Percentiles rank a stretch among this genome's conserved stretches.
phyloP scores from a whole-genome alignment of 116 monocot species.

The Thalassia testudinum region DNA sequence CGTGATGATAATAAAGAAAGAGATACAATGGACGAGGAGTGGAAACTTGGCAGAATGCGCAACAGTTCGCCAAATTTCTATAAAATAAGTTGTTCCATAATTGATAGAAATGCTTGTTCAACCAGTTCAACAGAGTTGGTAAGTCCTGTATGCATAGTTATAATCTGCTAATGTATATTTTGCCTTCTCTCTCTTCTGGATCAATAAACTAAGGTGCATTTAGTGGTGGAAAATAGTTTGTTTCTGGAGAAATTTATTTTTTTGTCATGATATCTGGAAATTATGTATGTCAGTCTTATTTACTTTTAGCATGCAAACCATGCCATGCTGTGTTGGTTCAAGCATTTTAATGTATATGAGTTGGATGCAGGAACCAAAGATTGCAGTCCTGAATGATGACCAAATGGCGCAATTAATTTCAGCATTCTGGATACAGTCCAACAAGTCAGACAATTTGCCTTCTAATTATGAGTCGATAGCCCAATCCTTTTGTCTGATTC shows the following conservation, averaged over 20 bases:
- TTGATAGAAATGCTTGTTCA: conserved; percentile 32
- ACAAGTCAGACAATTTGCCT: conserved; percentile 71
- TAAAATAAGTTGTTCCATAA: conserved; percentile 45
- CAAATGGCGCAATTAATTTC: conserved; percentile 57
- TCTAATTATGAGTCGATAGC: conserved; percentile 89
- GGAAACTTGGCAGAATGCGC: conserved; percentile 21
- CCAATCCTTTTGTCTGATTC: conserved; percentile 64
- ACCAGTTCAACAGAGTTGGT: conserved; percentile 25
- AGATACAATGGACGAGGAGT: conserved; percentile 27
- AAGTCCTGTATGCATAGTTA: conserved; percentile 11
- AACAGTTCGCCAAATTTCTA: conserved; percentile 52
- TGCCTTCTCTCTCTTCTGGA: not conserved
- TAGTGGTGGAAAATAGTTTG: too few species aligned
- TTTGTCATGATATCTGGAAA: too few species aligned
- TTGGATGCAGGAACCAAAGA: conserved; percentile 37
- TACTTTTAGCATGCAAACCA: too few species aligned
- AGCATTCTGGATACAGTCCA: conserved; percentile 83
- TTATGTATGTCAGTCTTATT: too few species aligned
- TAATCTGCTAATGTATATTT: not conserved
- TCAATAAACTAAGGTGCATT: not conserved
- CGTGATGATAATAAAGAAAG: conserved; percentile 25
- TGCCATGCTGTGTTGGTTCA: too few species aligned
- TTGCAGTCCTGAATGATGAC: conserved; percentile 67
- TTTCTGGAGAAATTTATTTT: not conserved
- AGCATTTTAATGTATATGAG: too few species aligned